Evolutionary conservation across 1,139 yeast species (phyloP).

Genomic region (Saccharomyces hybrid): DNA sequence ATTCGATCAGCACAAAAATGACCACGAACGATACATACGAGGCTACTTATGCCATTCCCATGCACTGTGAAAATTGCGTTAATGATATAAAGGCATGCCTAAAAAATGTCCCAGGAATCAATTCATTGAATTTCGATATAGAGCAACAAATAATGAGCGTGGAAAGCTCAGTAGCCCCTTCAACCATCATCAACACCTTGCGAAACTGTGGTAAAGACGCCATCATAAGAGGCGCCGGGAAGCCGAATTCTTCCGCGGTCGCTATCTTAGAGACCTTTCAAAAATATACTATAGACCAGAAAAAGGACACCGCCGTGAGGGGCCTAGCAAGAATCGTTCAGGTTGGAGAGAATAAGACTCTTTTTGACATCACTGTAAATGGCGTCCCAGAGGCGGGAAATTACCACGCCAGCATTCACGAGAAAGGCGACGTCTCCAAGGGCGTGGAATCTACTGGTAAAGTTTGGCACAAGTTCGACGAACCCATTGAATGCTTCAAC

Average conservation of each 20-base stretch:
- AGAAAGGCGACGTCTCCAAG: conserved; percentile 65
- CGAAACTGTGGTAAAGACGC: conserved; percentile 64
- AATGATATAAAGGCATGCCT: conserved; percentile 19
- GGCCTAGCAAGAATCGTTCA: conserved; percentile 87
- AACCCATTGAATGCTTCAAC: conserved; percentile 30
- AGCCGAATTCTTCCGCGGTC: conserved; percentile 84
- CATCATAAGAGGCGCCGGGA: conserved; percentile 85
- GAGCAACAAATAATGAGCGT: conserved; percentile 21
- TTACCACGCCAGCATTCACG: conserved; percentile 63
- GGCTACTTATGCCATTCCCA: conserved; percentile 29
- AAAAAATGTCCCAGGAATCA: conserved; percentile 14
- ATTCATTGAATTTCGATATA: conserved; percentile 18
- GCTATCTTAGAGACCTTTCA: conserved; percentile 75
- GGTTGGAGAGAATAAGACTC: conserved; percentile 41
- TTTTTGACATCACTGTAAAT: conserved; percentile 72
- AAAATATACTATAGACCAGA: conserved; percentile 12
- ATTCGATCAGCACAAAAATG: conserved; percentile 3
- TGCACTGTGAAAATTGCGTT: conserved; percentile 21
- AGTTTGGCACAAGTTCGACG: conserved; percentile 39
- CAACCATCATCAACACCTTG: conserved; percentile 21
- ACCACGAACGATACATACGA: conserved; percentile 20
- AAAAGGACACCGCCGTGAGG: conserved; percentile 59
- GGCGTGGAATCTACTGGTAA: conserved; percentile 70
- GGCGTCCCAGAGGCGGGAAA: conserved; percentile 55
- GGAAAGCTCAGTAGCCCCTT: conserved; percentile 25